These are phyloP conservation scores for Tetradesmus obliquus DNA, from an alignment of 139 green algal species.

Conservation along the genomic window DNA sequence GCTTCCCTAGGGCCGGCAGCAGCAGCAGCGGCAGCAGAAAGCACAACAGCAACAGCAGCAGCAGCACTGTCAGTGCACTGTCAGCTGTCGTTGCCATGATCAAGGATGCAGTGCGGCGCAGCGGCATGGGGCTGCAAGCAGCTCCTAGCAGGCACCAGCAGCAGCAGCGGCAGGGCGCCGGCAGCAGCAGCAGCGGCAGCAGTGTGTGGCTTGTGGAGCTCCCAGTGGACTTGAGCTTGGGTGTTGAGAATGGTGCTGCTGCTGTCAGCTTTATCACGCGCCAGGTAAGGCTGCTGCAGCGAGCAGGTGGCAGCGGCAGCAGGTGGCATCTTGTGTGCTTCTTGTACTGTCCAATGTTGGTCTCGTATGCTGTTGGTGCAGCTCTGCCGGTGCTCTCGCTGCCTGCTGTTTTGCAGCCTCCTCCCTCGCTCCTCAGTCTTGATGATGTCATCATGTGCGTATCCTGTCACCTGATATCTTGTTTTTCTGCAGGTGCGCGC, in stretches of 20 bases:
- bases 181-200: background rate
- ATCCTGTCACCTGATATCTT: background rate
- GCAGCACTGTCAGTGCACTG: background rate
- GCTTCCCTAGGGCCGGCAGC: background rate
- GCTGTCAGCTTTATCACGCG: slow-evolving; percentile 67
- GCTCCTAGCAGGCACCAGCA: background rate
- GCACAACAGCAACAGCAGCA: background rate
- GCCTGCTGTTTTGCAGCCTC: background rate
- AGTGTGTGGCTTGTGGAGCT: slow-evolving; percentile 36
- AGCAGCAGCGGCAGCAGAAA: background rate
- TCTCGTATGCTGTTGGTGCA: too few relatives aligned
- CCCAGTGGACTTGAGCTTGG: slow-evolving; percentile 78
- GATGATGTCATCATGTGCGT: too few relatives aligned
- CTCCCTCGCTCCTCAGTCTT: too few relatives aligned
- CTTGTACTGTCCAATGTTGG: background rate
- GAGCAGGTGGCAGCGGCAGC: too few relatives aligned
- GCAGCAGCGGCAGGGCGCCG: background rate
- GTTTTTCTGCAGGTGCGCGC: slow-evolving; percentile 51
- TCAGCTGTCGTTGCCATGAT: background rate
- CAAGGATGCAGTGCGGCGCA: background rate
- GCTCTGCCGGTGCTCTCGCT: too few relatives aligned
- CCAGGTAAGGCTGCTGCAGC: slow-evolving; percentile 19
- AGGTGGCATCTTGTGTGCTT: background rate
- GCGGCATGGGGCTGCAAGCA: background rate
- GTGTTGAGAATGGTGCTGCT: slow-evolving; percentile 72